A percentile compares a stretch with the other conserved stretches of the same genome.
Conservation (phyloP, 495 filamentous ascomycete genomes). For the Rhizodiscina lignyota region DNA sequence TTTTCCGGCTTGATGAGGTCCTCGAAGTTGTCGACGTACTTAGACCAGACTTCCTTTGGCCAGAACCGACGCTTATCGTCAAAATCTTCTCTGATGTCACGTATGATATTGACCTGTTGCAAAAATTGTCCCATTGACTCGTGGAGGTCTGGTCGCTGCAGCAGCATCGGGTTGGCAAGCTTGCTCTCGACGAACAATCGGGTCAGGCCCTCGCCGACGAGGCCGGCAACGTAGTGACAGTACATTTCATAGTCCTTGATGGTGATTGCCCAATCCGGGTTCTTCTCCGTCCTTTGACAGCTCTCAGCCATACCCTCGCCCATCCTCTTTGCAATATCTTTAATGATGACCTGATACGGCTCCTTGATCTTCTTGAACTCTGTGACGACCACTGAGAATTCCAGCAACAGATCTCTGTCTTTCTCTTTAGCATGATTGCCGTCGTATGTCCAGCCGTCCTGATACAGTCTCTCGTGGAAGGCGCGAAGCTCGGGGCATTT, state of each 20-base stretch:
- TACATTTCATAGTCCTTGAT: conserved; percentile 84
- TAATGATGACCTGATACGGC: conserved; percentile 69
- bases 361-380: conserved; percentile 86
- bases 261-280: conserved; percentile 63
- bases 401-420: conserved; percentile 76
- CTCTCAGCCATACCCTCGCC: conserved; percentile 98
- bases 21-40: conserved; percentile 76
- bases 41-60: conserved; percentile 91
- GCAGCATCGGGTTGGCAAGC: conserved; percentile 71
- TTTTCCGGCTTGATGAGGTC: conserved; percentile 77
- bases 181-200: conserved; percentile 77
- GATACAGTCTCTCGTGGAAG: conserved; percentile 59
- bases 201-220: conserved; percentile 88
- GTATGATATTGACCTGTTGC: conserved; percentile 97
- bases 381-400: conserved; percentile 71
- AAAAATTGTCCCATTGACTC: conserved; percentile 96
- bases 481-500: conserved; percentile 79
- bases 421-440: conserved; percentile 85
- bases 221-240: conserved; percentile 93
- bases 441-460: conserved; percentile 79
- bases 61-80: conserved; percentile 80
- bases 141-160: conserved; percentile 61
- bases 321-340: conserved; percentile 90
- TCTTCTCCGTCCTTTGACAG: conserved; percentile 61
- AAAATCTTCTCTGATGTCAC: conserved; percentile 80